phyloP scores from a whole-genome alignment of 441 rosid species.

The Caryocar brasiliense region DNA sequence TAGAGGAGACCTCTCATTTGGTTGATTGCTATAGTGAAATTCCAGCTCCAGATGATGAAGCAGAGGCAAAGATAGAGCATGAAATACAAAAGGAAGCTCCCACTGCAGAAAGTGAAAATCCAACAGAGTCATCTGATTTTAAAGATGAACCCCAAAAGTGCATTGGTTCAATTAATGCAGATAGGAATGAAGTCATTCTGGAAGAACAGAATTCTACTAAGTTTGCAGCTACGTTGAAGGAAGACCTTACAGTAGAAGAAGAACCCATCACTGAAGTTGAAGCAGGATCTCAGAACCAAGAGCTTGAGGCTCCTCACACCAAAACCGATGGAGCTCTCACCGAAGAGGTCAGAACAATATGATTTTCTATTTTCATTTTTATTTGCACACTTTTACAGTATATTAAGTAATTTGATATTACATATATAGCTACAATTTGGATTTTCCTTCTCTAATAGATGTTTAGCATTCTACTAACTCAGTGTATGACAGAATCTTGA shows the following conservation, averaged over 20 bases:
- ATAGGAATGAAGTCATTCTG: slow-evolving; percentile 9
- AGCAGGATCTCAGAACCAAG: slow-evolving; percentile 4
- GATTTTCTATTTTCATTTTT: not conserved
- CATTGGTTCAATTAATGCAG: not conserved
- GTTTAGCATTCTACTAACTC: slow-evolving; percentile 13
- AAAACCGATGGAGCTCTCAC: not conserved
- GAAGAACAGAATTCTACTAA: slow-evolving; percentile 12
- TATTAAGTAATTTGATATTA: not conserved
- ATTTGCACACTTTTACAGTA: not conserved
- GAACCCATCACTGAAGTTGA: slow-evolving; percentile 10
- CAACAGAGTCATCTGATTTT: slow-evolving; percentile 5
- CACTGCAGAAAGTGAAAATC: slow-evolving; percentile 8
- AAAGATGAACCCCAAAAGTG: slow-evolving; percentile 9
- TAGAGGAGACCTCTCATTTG: slow-evolving; percentile 6
- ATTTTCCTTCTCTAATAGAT: not conserved
- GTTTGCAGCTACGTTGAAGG: slow-evolving; percentile 17
- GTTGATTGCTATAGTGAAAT: slow-evolving; percentile 7
- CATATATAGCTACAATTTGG: not conserved
- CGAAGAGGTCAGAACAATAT: slow-evolving; percentile 17
- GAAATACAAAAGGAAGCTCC: slow-evolving; percentile 10
- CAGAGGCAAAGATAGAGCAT: slow-evolving; percentile 1
- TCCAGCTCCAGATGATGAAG: slow-evolving; percentile 9
- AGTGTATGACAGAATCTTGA: slow-evolving; percentile 21
- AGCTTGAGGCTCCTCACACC: slow-evolving; percentile 7
- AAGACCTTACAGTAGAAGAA: slow-evolving; percentile 12